Evolutionary conservation across 371 early-diverging fungal genomes (phyloP).

Genomic region (Nosema granulosis): DNA sequence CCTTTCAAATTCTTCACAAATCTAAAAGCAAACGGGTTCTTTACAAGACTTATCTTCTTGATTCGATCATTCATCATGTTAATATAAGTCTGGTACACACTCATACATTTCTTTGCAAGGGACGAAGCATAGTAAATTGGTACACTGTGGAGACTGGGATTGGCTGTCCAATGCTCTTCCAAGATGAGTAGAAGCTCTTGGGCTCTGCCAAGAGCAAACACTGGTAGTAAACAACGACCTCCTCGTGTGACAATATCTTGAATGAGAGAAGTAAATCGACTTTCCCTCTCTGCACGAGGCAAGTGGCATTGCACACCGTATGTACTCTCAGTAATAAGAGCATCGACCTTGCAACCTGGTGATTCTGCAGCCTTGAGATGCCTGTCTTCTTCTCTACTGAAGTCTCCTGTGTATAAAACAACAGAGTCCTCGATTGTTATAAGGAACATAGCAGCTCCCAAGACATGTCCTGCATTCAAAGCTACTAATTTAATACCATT

Average conservation of each 20-base stretch:
- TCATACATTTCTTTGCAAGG: conserved; percentile 92
- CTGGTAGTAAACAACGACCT: conserved; percentile 93
- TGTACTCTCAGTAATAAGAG: conserved; percentile 92
- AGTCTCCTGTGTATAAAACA: conserved; percentile 96
- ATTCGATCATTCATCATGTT: conserved; percentile 98
- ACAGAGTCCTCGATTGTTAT: conserved; percentile 92
- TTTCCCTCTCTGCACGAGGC: conserved; percentile 87
- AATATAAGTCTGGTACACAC: conserved; percentile 95
- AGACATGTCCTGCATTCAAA: conserved; percentile 96
- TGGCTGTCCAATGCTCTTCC: conserved; percentile 94
- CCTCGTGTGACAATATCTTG: conserved; percentile 86
- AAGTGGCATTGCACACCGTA: conserved; percentile 96
- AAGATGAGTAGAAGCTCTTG: conserved; percentile 95
- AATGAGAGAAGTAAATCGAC: conserved; percentile 74
- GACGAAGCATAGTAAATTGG: conserved; percentile 96
- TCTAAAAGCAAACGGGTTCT: conserved; percentile 94
- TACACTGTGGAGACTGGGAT: conserved; percentile 77
- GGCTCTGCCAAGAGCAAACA: conserved; percentile 95
- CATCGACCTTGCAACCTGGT: conserved; percentile 78
- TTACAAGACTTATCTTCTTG: conserved; percentile 78
- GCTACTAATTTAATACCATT: conserved; percentile 90
- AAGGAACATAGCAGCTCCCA: conserved; percentile 98
- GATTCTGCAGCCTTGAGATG: conserved; percentile 96
- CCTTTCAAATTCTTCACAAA: conserved; percentile 86
- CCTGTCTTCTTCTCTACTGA: conserved; percentile 96